These are phyloP conservation scores for Polytrichum commune DNA, from an alignment of 225 moss, liverwort and hornwort species.

Conservation along the genomic window DNA sequence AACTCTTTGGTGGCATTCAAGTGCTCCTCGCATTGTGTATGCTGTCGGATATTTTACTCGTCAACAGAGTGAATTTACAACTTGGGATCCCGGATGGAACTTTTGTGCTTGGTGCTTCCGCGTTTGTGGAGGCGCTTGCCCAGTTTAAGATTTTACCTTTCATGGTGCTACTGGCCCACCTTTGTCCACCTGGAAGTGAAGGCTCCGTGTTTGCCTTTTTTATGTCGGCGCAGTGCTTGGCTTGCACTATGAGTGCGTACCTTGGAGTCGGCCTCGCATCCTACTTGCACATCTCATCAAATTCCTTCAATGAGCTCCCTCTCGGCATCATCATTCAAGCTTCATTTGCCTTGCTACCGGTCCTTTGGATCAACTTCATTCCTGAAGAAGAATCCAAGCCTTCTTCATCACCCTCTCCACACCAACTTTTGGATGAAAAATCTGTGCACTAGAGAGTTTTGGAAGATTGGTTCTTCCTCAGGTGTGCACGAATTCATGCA, in stretches of 20 bases:
- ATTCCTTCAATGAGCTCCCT: conserved; percentile 67
- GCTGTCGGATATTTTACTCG: conserved; percentile 73
- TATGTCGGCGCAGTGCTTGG: conserved; percentile 72
- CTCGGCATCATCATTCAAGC: conserved; percentile 74
- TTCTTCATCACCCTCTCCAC: conserved; percentile 1
- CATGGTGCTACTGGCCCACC: conserved; percentile 53
- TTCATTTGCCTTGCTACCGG: conserved; percentile 59
- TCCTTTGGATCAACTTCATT: conserved; percentile 57
- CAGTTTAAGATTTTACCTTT: conserved; percentile 87
- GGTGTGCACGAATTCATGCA: background rate
- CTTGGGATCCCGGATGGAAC: conserved; percentile 62
- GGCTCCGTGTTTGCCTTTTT: conserved; percentile 78
- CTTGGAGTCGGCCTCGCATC: conserved; percentile 71
- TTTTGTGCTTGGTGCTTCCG: conserved; percentile 66
- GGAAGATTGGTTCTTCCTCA: background rate
- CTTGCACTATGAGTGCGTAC: conserved; percentile 63
- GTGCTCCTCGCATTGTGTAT: conserved; percentile 64
- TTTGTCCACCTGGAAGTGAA: conserved; percentile 72
- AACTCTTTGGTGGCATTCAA: conserved; percentile 63
- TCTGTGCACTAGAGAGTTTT: background rate
- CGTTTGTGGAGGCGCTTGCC: conserved; percentile 66
- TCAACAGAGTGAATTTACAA: conserved; percentile 61
- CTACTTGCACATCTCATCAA: conserved; percentile 54
- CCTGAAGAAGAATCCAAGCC: conserved; percentile 30
- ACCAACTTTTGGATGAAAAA: background rate